Evolutionary conservation across 208 protist species (phyloP).

Genomic region (Leishmania arabica): DNA sequence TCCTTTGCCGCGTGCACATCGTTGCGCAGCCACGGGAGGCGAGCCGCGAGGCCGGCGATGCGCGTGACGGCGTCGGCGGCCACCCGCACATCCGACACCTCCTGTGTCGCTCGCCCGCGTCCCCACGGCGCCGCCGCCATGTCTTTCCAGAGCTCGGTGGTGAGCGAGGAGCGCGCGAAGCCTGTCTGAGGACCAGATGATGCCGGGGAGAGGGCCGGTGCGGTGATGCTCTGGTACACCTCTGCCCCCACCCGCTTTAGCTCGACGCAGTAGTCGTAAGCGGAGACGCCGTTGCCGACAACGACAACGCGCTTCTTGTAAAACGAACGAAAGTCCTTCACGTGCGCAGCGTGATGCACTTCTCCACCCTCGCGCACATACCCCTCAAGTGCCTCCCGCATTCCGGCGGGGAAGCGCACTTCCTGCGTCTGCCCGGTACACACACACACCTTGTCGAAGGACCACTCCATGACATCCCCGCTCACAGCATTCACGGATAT

Average conservation of each 20-base stretch:
- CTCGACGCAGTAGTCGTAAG: conserved; percentile 82
- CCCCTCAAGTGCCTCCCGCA: conserved; percentile 43
- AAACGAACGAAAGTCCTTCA: conserved; percentile 87
- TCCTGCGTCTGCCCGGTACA: conserved; percentile 88
- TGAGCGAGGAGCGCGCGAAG: neutral
- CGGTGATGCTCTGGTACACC: conserved; percentile 71
- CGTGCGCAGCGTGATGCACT: conserved; percentile 79
- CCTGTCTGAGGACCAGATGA: neutral
- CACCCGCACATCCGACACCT: conserved; percentile 23
- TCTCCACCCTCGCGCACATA: conserved; percentile 68
- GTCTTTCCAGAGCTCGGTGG: conserved; percentile 10
- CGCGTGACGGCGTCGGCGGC: conserved; percentile 40
- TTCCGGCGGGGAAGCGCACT: conserved; percentile 59
- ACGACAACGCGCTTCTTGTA: conserved; percentile 76
- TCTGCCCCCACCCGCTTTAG: conserved; percentile 66
- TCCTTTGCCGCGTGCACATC: conserved; percentile 49
- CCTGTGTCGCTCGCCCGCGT: neutral
- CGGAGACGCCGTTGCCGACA: conserved; percentile 80
- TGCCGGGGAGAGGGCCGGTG: neutral
- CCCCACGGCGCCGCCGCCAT: neutral
- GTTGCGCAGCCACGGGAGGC: conserved; percentile 53
- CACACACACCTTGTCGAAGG: conserved; percentile 86
- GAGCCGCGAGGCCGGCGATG: conserved; percentile 28
- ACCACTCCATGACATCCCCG: conserved; percentile 89
- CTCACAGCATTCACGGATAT: conserved; percentile 88